Percentiles rank a stretch among this genome's conserved stretches.
These are phyloP conservation scores for Pleurostoma richardsiae DNA, from an alignment of 2,329 filamentous ascomycete species.

Conservation along the genomic window DNA sequence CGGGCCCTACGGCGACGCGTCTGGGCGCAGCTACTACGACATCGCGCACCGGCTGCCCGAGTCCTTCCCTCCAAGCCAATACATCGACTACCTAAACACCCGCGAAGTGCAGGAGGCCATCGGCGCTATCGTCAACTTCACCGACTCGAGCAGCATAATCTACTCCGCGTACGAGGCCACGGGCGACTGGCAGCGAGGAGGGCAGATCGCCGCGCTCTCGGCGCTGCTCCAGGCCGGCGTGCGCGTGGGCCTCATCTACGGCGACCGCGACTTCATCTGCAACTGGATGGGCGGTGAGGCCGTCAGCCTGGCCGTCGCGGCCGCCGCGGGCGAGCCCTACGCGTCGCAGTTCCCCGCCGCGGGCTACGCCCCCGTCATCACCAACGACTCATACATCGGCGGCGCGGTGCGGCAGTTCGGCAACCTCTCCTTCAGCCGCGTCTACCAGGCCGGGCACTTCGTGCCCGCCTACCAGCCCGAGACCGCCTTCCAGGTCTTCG, in stretches of 20 bases:
- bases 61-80: constrained; percentile 53
- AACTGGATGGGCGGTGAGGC: constrained; percentile 74
- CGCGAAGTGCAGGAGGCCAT: constrained; percentile 22
- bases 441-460: constrained; percentile 63
- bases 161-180: constrained; percentile 4
- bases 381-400: constrained; percentile 63
- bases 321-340: constrained; percentile 40
- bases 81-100: constrained; percentile 52
- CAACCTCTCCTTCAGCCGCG: constrained; percentile 64
- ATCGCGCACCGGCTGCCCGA: constrained; percentile 49
- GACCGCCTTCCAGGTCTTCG: constrained; percentile 55
- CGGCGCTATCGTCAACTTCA: constrained; percentile 15
- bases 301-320: constrained; percentile 58
- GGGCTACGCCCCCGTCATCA: constrained; percentile 67
- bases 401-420: constrained; percentile 73
- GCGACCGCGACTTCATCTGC: constrained; percentile 58
- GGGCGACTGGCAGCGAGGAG: constrained; percentile 5
- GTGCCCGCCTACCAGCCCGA: constrained; percentile 57
- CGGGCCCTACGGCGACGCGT: constrained; percentile 44
- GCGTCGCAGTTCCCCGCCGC: constrained; percentile 53
- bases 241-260: constrained; percentile 68
- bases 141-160: constrained; percentile 10
- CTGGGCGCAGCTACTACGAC: constrained; percentile 56
- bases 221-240: constrained; percentile 57
- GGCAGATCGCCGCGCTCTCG: constrained; percentile 35